A percentile compares a stretch with the other conserved stretches of the same genome.
Conservation (phyloP, 2,329 filamentous ascomycete genomes). For the Scorias spongiosa region DNA sequence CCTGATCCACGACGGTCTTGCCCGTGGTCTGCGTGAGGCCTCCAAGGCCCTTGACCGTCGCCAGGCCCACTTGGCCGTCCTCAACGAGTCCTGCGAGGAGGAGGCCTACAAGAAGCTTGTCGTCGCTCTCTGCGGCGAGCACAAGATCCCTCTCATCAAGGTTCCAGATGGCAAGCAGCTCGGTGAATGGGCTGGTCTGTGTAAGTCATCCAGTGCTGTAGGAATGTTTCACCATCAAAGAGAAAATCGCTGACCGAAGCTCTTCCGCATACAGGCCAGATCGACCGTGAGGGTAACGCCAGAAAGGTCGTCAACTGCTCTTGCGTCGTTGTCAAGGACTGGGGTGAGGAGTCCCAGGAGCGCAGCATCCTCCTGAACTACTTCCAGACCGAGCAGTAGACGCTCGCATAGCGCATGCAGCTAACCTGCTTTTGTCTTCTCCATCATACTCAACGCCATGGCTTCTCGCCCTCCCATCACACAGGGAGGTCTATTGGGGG, state of each 20-base stretch:
- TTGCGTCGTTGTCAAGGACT: conserved; percentile 98
- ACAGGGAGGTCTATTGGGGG: too few species aligned
- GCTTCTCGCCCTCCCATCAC: too few species aligned
- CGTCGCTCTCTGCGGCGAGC: conserved; percentile 94
- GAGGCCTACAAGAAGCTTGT: conserved; percentile 99
- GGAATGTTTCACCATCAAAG: conserved; percentile 2
- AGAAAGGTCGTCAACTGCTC: conserved; percentile 99
- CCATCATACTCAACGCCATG: too few species aligned
- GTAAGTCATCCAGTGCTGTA: conserved; percentile 44
- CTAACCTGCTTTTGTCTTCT: too few species aligned
- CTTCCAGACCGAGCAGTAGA: conserved; percentile 73
- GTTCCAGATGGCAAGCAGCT: conserved; percentile 99
- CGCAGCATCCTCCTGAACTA: conserved; percentile 98
- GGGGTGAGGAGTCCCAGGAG: conserved; percentile 99
- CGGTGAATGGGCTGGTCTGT: conserved; percentile 98
- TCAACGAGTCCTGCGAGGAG: conserved; percentile 99
- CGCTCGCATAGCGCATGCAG: not conserved
- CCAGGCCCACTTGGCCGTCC: conserved; percentile 98
- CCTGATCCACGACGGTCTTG: conserved; percentile 98
- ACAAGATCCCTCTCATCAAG: conserved; percentile 99
- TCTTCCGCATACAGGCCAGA: conserved; percentile 50
- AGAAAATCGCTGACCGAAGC: conserved; percentile 1
- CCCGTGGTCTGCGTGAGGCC: conserved; percentile 93
- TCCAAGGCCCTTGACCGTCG: conserved; percentile 97
- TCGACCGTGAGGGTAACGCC: conserved; percentile 98